Conservation (phyloP, 768 basidiomycete genomes). For the Mycena sanguinolenta region DNA sequence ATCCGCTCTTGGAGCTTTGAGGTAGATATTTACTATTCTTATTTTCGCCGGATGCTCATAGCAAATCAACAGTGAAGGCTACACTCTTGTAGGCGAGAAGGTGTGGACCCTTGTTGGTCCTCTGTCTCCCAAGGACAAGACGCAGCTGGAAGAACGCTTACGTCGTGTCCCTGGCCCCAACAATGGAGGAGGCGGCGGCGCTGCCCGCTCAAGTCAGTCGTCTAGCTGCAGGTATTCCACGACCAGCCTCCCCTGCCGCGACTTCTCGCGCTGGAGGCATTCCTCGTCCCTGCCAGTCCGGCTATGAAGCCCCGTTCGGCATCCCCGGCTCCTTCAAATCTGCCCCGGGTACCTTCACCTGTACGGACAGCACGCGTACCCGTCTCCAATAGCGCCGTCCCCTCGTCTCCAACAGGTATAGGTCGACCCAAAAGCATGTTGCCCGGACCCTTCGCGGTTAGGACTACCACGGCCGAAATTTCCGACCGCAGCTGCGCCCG, state of each 20-base stretch:
- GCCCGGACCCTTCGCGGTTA: constrained; percentile 72
- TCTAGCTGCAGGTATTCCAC: constrained; percentile 58
- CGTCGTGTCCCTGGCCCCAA: constrained; percentile 84
- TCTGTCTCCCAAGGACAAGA: constrained; percentile 88
- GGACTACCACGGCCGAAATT: constrained; percentile 73
- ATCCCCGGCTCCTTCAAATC: constrained; percentile 54
- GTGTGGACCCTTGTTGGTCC: constrained; percentile 85
- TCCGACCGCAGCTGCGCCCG: constrained; percentile 36
- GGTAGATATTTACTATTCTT: constrained; percentile 61
- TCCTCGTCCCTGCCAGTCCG: constrained; percentile 64
- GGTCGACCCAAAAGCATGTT: constrained; percentile 75
- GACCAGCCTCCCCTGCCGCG: constrained; percentile 65
- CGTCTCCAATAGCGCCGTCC: constrained; percentile 44
- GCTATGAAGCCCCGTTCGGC: constrained; percentile 47
- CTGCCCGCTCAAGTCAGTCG: constrained; percentile 67
- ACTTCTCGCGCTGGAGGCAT: constrained; percentile 57
- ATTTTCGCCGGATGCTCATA: constrained; percentile 24
- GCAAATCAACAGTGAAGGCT: constrained; percentile 73
- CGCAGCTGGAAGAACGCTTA: constrained; percentile 91
- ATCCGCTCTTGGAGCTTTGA: constrained; percentile 84
- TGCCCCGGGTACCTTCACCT: constrained; percentile 59
- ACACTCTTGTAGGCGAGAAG: constrained; percentile 86
- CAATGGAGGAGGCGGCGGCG: constrained; percentile 56
- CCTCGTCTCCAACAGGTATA: constrained; percentile 60
- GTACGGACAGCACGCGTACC: constrained; percentile 49